Conservation (phyloP, 2,329 filamentous ascomycete genomes). For the Arachnomyces sp. region DNA sequence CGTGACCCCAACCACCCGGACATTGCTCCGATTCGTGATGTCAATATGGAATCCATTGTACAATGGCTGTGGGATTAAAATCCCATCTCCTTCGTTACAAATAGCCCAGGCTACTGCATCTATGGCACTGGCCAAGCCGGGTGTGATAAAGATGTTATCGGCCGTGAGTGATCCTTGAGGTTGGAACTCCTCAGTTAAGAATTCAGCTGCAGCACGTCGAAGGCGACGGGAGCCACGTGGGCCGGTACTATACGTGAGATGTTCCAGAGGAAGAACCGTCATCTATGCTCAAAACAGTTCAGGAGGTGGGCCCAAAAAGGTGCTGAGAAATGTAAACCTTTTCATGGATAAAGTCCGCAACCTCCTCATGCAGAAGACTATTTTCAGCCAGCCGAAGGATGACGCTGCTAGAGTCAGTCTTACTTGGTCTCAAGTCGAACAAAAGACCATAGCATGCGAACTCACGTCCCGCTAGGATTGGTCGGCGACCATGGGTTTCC, state of each 20-base stretch:
- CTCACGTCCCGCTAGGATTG: no score
- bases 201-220: constrained; percentile 14
- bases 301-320: no score
- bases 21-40: constrained; percentile 11
- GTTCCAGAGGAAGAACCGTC: no score
- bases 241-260: constrained; percentile 23
- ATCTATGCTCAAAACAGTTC: no score
- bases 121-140: constrained; percentile 19
- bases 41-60: constrained; percentile 23
- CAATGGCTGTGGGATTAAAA: constrained; percentile 23
- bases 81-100: constrained; percentile 21
- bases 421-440: no score
- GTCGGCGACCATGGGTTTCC: no score
- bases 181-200: constrained; percentile 16
- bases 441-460: no score
- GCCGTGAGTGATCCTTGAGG: constrained; percentile 11
- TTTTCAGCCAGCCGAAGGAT: no score
- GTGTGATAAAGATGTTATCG: constrained; percentile 19
- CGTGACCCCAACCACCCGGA: constrained; percentile 4
- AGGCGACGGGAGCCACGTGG: constrained; percentile 22
- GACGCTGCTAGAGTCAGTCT: no score
- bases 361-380: no score
- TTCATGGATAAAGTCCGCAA: no score
- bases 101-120: constrained; percentile 20
- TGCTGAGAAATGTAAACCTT: no score